Evolutionary conservation across 768 basidiomycete species (phyloP), one percentile per base, ranked within the genome.

Genomic region (Kwoniella pini): DNA sequence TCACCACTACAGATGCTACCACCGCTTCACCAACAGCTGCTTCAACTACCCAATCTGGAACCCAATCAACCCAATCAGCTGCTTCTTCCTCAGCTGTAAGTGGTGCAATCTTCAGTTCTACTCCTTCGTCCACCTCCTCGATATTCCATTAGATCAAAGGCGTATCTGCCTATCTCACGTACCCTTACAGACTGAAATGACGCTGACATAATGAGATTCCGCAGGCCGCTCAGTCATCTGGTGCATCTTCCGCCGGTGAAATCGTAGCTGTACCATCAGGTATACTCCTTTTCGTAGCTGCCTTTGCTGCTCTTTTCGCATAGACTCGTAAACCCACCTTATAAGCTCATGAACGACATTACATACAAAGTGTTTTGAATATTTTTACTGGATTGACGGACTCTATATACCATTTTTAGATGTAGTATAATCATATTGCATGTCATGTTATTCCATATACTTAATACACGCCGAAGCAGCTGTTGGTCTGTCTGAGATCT

Each of bases 21-120:
- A 53, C 55, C 28, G 49, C 52, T 22, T 59, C 67, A n/a, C 50
- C 46, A 15, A 57, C 60, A 4, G 53, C 36, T 38, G 48, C 60
- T 38, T 44, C 55, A 3, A 53, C 62, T 26, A 60, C 39, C 15
- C 22, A 7, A 19, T 26, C 44, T 9, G 50, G 39, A 13, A 28
- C 55, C 19, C 3, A 33, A 28, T 36, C 55, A 15, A n/a, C n/a
- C 15, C 33, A 36, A 36, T 9, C 33, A 9, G 7, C 33, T 36
- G 40, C 40, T 6, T 36, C 50, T 21, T 31, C 54, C 4, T 55
- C 53, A 33, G 54, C 46, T 22, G 61, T 62, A 40, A 56, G 61
- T 62, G 46, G 0, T 10, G 33, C 33, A 7, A 36, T 36, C 33
- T 2, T 30, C 21, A 11, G 11, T 24, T 39, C 21, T 27, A 11